Conservation (phyloP, 345 rosid genomes). For the Syzygium oleosum region DNA sequence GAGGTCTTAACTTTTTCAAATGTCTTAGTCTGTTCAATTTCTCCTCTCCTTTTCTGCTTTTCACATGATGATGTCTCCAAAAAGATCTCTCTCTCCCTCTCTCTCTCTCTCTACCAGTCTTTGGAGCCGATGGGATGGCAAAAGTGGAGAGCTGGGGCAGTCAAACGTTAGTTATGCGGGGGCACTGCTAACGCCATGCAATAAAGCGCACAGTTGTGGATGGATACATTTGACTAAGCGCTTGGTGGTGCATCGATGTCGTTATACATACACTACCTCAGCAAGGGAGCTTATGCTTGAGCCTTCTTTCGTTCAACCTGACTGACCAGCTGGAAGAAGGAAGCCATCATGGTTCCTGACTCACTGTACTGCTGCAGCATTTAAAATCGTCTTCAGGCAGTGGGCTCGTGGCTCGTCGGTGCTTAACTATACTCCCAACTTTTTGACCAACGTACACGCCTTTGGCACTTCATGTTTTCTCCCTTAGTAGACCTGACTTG, state of each 20-base stretch:
- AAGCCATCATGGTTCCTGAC: background rate
- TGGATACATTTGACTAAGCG: background rate
- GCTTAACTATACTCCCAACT: background rate
- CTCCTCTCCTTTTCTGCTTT: background rate
- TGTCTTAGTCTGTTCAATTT: background rate
- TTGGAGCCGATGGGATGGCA: background rate
- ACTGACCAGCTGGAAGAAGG: background rate
- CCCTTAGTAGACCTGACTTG: background rate
- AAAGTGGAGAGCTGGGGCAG: background rate
- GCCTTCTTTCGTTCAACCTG: background rate
- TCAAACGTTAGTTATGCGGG: background rate
- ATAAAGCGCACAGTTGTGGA: background rate
- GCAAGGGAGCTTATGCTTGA: background rate
- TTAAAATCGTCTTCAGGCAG: background rate
- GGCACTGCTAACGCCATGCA: background rate
- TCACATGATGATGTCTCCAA: background rate
- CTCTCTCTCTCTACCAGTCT: background rate
- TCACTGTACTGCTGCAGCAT: background rate
- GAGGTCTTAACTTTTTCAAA: background rate
- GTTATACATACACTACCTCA: background rate
- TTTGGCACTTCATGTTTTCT: background rate
- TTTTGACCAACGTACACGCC: background rate
- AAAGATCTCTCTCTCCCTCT: background rate
- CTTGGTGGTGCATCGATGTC: background rate
- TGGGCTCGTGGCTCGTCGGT: background rate